phyloP scores from a whole-genome alignment of 148 eudicot genomes.

The Diospyros kaki region DNA sequence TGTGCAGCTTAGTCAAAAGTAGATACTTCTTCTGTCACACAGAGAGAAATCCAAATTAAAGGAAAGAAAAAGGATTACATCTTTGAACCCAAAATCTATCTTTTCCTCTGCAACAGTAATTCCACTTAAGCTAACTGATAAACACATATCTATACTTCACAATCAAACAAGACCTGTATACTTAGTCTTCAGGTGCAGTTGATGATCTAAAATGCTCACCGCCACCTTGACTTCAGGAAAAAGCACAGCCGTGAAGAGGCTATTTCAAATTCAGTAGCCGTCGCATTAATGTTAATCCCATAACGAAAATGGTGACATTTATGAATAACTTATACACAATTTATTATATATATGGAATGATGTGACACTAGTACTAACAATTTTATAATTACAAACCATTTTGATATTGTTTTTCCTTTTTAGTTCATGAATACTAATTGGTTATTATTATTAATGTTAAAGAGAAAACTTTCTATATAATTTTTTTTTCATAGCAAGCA shows the following conservation, averaged over 20 bases:
- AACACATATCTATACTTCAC: neutral
- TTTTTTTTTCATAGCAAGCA: too few relatives aligned
- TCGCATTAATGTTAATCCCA: neutral
- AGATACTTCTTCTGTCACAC: slow-evolving; percentile 3
- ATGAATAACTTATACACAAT: too few relatives aligned
- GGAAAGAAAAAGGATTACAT: neutral
- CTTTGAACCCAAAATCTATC: neutral
- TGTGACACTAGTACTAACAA: too few relatives aligned
- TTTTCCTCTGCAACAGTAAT: neutral
- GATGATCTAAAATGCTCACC: neutral
- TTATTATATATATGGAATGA: too few relatives aligned
- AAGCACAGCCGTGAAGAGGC: slow-evolving; percentile 2
- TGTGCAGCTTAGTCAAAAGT: slow-evolving; percentile 9
- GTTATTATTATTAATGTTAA: too few relatives aligned
- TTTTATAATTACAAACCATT: too few relatives aligned
- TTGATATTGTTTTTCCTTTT: too few relatives aligned
- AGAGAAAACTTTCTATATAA: too few relatives aligned
- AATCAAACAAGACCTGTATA: neutral
- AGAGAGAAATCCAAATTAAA: neutral
- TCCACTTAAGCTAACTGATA: neutral
- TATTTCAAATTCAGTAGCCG: neutral
- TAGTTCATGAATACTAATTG: too few relatives aligned
- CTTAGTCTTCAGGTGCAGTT: neutral
- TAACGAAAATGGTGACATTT: too few relatives aligned
- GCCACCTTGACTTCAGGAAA: slow-evolving; percentile 1